Percentiles rank a stretch among this genome's conserved stretches.
Evolutionary conservation across 169 alveolate genomes (phyloP).

Genomic region (Plasmodium cynomolgi): DNA sequence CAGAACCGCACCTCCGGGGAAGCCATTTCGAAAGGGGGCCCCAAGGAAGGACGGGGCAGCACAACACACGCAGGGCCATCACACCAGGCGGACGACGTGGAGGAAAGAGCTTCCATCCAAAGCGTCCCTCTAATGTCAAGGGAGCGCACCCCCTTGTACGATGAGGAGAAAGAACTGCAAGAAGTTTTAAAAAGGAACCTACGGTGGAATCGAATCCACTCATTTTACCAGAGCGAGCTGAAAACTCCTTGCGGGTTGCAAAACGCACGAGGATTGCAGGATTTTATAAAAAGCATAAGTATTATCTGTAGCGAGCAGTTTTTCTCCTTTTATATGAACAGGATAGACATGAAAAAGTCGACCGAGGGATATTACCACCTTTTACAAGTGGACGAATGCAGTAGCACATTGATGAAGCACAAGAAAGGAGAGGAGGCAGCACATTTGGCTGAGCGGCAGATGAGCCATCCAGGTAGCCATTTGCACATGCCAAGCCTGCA

Average conservation of each 20-base stretch:
- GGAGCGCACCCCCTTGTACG: neutral
- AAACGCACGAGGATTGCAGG: constrained; percentile 13
- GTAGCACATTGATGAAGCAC: neutral
- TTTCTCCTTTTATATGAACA: constrained; percentile 49
- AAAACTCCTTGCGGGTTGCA: neutral
- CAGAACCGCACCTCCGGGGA: neutral
- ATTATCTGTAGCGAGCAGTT: constrained; percentile 22
- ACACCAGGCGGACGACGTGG: neutral
- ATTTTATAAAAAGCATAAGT: constrained; percentile 41
- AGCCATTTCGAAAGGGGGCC: neutral
- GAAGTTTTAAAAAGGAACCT: constrained; percentile 4
- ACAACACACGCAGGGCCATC: neutral
- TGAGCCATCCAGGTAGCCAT: neutral
- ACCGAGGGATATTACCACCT: constrained; percentile 1
- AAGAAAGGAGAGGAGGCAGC: neutral
- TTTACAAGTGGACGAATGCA: neutral
- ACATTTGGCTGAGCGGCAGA: neutral
- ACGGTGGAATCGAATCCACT: neutral
- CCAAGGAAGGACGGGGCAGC: neutral
- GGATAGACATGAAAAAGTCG: constrained; percentile 11
- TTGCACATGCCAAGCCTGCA: neutral
- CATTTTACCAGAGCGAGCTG: neutral
- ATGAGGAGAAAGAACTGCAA: neutral
- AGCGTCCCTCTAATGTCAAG: neutral
- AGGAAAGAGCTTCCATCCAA: neutral